A percentile compares a stretch with the other conserved stretches of the same genome.
These are phyloP conservation scores for Hypholoma fasciculare DNA, from an alignment of 768 basidiomycete genomes.

Conservation along the genomic window DNA sequence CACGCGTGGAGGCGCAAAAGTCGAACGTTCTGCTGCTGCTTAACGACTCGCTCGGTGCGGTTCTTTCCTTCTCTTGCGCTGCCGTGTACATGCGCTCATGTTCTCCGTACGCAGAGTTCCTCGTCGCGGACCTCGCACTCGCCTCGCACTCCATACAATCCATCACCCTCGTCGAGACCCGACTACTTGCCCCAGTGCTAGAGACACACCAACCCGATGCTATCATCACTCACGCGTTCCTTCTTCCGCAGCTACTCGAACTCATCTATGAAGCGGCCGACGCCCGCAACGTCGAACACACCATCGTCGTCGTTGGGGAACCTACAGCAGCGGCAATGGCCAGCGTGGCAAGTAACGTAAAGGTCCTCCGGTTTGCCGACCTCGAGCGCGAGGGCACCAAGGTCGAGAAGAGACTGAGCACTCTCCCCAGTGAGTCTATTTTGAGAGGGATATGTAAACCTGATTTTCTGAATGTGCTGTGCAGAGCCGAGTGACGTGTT, in stretches of 20 bases:
- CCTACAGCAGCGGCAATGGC: constrained; percentile 44
- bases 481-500: constrained; percentile 64
- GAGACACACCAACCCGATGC: constrained; percentile 69
- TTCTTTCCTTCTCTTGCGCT: no score
- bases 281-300: constrained; percentile 46
- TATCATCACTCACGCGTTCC: constrained; percentile 67
- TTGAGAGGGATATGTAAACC: constrained; percentile 1
- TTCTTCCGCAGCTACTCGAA: constrained; percentile 72
- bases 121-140: constrained; percentile 79
- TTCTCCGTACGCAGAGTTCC: constrained; percentile 52
- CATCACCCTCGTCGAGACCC: constrained; percentile 59
- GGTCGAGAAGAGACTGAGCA: constrained; percentile 43
- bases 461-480: constrained; percentile 6
- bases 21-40: constrained; percentile 76
- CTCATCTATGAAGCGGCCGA: constrained; percentile 58
- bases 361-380: constrained; percentile 66
- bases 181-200: constrained; percentile 62
- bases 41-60: constrained; percentile 75
- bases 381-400: constrained; percentile 67
- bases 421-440: constrained; percentile 48
- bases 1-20: constrained; percentile 52
- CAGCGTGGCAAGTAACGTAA: constrained; percentile 50
- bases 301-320: constrained; percentile 75
- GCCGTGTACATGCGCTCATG: no score
- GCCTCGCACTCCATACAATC: constrained; percentile 69